Conservation (phyloP, 1,139 yeast genomes). For the Suhomyces bribrorum region DNA sequence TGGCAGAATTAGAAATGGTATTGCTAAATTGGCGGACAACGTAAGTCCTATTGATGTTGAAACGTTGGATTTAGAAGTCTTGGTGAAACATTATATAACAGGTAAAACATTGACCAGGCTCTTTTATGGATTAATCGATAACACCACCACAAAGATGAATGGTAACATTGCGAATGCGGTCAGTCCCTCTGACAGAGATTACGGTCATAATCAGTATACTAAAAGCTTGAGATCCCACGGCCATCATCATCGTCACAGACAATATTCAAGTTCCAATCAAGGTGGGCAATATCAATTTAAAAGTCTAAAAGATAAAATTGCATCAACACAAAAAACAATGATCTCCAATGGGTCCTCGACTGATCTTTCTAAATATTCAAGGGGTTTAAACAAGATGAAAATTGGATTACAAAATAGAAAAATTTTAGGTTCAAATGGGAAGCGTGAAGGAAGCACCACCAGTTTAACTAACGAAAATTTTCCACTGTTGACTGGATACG, state of each 20-base stretch:
- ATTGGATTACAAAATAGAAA: constrained; percentile 35
- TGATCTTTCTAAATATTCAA: constrained; percentile 34
- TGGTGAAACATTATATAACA: constrained; percentile 33
- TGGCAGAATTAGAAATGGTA: constrained; percentile 35
- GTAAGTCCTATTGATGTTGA: constrained; percentile 45
- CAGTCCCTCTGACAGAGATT: constrained; percentile 4
- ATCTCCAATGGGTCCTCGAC: constrained; percentile 10
- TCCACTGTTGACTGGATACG: constrained; percentile 2
- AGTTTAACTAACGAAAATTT: constrained; percentile 1
- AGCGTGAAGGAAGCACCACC: constrained; percentile 3
- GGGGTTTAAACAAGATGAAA: constrained; percentile 41
- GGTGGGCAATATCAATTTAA: constrained; percentile 30
- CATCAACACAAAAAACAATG: constrained; percentile 23
- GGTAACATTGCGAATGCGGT: not conserved
- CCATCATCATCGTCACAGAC: constrained; percentile 13
- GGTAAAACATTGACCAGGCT: constrained; percentile 41
- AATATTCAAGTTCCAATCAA: constrained; percentile 1
- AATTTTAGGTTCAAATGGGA: constrained; percentile 7
- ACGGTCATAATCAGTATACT: constrained; percentile 13
- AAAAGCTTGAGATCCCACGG: constrained; percentile 12
- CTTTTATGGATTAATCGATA: constrained; percentile 32
- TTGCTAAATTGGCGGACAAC: constrained; percentile 41
- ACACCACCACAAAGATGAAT: constrained; percentile 3
- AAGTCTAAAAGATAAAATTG: constrained; percentile 40
- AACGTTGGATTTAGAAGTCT: constrained; percentile 41